Evolutionary conservation across 2,329 filamentous ascomycete species (phyloP).

Genomic region (Emergomyces pasteurianus): DNA sequence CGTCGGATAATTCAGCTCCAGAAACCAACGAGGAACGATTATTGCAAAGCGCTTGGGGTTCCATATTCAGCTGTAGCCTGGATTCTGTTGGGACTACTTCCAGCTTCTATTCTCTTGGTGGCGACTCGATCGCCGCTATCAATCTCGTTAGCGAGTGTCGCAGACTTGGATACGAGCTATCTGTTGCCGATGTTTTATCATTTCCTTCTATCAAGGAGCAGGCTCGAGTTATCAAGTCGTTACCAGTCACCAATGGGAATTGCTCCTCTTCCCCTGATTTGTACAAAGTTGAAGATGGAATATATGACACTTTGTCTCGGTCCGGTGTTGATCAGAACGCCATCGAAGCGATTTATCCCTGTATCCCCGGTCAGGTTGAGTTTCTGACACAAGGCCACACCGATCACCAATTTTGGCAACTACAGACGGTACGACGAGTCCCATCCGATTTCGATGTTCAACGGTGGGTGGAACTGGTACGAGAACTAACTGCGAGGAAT

Average conservation of each 20-base stretch:
- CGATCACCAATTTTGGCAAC: constrained; percentile 43
- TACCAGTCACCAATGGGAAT: background rate
- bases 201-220: constrained; percentile 7
- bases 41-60: constrained; percentile 33
- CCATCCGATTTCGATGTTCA: constrained; percentile 41
- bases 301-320: background rate
- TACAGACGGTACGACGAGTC: constrained; percentile 57
- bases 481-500: constrained; percentile 50
- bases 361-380: constrained; percentile 10
- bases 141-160: constrained; percentile 9
- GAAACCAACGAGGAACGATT: constrained; percentile 47
- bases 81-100: background rate
- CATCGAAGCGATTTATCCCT: constrained; percentile 13
- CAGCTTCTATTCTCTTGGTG: constrained; percentile 9
- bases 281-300: background rate
- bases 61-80: background rate
- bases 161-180: constrained; percentile 6
- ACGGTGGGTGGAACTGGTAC: constrained; percentile 49
- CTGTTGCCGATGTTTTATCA: constrained; percentile 10
- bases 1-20: constrained; percentile 36
- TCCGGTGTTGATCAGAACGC: background rate
- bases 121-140: constrained; percentile 13
- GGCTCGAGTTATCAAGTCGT: background rate
- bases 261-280: background rate
- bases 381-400: constrained; percentile 24